These are phyloP conservation scores for Cystobasidiaceae sp. DNA, from an alignment of 1,284 basidiomycete species.

Conservation along the genomic window DNA sequence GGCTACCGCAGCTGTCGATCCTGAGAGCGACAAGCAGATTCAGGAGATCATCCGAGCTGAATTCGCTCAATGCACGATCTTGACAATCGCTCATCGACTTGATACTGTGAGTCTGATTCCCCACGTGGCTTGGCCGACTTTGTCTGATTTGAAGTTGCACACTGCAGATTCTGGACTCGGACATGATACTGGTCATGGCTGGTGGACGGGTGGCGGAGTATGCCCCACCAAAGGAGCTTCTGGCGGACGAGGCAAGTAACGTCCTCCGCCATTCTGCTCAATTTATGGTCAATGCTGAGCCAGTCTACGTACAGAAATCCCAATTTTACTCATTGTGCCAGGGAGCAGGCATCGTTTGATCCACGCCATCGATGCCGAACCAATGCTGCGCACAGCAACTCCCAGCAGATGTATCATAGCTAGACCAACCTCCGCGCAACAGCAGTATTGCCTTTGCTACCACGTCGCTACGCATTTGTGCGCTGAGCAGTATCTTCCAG, in stretches of 20 bases:
- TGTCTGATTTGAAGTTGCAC: constrained; percentile 71
- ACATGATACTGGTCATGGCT: constrained; percentile 50
- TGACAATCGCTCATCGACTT: constrained; percentile 60
- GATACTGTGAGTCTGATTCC: too few relatives aligned
- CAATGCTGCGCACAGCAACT: not conserved
- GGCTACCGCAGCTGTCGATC: constrained; percentile 40
- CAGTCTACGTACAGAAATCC: constrained; percentile 1
- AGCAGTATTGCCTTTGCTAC: too few relatives aligned
- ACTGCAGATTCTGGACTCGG: constrained; percentile 49
- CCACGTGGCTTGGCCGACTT: too few relatives aligned
- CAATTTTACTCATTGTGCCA: constrained; percentile 24
- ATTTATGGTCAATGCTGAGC: not conserved
- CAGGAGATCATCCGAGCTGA: constrained; percentile 43
- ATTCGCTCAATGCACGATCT: constrained; percentile 41
- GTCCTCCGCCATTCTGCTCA: not conserved
- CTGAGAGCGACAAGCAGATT: constrained; percentile 17
- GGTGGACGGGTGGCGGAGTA: constrained; percentile 39
- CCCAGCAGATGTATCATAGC: too few relatives aligned
- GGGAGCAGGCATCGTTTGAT: constrained; percentile 24
- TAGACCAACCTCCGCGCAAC: too few relatives aligned
- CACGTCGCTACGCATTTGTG: too few relatives aligned
- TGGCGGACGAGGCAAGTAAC: constrained; percentile 29
- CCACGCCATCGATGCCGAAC: not conserved
- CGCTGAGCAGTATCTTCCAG: too few relatives aligned
- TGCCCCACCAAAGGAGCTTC: constrained; percentile 38